A percentile compares a stretch with the other conserved stretches of the same genome.
Evolutionary conservation across 2,329 filamentous ascomycete genomes (phyloP).

Genomic region (Lecanosticta acicola): DNA sequence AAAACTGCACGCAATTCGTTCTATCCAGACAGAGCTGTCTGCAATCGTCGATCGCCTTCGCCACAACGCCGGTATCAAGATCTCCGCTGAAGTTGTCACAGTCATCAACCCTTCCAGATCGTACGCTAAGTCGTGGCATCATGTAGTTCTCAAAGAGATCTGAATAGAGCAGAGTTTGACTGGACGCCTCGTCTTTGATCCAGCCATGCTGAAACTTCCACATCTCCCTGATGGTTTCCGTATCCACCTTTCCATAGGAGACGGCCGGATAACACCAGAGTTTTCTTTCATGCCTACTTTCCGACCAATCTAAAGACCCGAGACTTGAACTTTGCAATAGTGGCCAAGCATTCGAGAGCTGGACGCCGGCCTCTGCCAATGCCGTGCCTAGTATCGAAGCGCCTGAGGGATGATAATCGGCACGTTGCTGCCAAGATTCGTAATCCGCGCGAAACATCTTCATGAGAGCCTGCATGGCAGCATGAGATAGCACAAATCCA

Average conservation of each 20-base stretch:
- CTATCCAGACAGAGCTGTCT: conserved; percentile 11
- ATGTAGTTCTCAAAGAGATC: conserved; percentile 25
- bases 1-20: conserved; percentile 14
- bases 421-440: conserved; percentile 22
- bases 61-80: conserved; percentile 2
- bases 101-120: conserved; percentile 17
- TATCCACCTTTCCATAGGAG: conserved; percentile 24
- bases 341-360: conserved; percentile 21
- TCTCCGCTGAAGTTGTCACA: conserved; percentile 27
- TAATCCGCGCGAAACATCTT: conserved; percentile 39
- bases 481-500: conserved; percentile 40
- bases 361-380: conserved; percentile 17
- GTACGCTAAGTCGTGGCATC: conserved; percentile 20
- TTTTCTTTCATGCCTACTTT: conserved; percentile 19
- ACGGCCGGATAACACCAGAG: conserved; percentile 28
- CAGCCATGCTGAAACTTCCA: conserved; percentile 29
- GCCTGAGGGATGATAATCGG: conserved; percentile 22
- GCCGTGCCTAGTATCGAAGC: conserved; percentile 25
- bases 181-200: conserved; percentile 10
- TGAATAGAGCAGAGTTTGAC: conserved; percentile 11
- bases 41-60: conserved; percentile 9
- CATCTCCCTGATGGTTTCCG: conserved; percentile 18
- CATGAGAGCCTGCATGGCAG: conserved; percentile 31
- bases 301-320: conserved; percentile 35
- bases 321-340: conserved; percentile 31